Conservation (phyloP, 2,329 filamentous ascomycete species). For the Pyrenophora seminiperda region DNA sequence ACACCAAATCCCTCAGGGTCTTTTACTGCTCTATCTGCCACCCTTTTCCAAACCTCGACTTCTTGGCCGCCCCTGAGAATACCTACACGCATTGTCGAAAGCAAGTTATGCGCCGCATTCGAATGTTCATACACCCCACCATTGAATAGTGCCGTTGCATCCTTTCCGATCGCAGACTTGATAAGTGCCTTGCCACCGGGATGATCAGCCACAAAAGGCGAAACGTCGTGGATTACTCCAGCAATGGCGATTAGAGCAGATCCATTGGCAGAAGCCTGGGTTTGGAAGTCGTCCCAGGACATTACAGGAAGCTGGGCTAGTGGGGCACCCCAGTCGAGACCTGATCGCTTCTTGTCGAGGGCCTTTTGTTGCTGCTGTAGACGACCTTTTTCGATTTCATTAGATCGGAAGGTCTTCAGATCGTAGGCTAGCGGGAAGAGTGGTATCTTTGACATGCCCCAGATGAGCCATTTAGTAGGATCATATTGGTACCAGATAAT, state of each 20-base stretch:
- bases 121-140: conserved; percentile 49
- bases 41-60: conserved; percentile 49
- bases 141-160: conserved; percentile 49
- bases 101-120: conserved; percentile 50
- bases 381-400: conserved; percentile 49
- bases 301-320: conserved; percentile 46
- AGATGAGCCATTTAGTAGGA: conserved; percentile 51
- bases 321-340: conserved; percentile 48
- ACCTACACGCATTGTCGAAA: conserved; percentile 51
- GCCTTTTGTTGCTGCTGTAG: conserved; percentile 50
- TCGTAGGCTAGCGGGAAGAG: conserved; percentile 42
- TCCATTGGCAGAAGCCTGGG: conserved; percentile 37
- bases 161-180: conserved; percentile 44
- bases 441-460: conserved; percentile 36
- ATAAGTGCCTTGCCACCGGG: conserved; percentile 49
- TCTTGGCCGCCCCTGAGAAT: conserved; percentile 48
- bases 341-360: conserved; percentile 42
- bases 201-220: conserved; percentile 45
- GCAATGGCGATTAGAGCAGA: conserved; percentile 43
- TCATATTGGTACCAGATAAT: conserved; percentile 49
- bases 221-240: conserved; percentile 48
- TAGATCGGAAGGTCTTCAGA: conserved; percentile 44
- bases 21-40: conserved; percentile 53
- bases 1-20: conserved; percentile 78
- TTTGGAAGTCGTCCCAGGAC: conserved; percentile 46